Evolutionary conservation across 1,139 yeast genomes (phyloP).

Genomic region (Suhomyces maxii): DNA sequence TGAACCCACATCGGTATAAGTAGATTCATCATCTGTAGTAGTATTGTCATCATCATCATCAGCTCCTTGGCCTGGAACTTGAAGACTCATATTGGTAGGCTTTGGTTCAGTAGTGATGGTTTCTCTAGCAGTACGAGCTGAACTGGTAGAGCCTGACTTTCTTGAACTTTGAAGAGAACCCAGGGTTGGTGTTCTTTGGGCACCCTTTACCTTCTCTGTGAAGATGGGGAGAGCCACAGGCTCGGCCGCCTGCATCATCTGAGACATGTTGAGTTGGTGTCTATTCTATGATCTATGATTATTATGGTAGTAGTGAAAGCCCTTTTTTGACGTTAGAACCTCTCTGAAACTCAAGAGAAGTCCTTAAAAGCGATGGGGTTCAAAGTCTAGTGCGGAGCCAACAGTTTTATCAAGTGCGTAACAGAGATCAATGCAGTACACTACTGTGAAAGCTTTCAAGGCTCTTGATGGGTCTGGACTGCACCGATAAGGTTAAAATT

Average conservation of each 20-base stretch:
- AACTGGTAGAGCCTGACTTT: background rate
- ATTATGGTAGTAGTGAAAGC: background rate
- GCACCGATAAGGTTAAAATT: too few species aligned
- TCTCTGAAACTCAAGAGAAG: too few species aligned
- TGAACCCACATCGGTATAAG: conserved; percentile 25
- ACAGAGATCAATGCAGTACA: conserved; percentile 1
- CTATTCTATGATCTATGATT: background rate
- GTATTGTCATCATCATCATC: conserved; percentile 4
- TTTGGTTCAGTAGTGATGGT: conserved; percentile 12
- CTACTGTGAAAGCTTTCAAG: conserved; percentile 2
- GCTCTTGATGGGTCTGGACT: conserved; percentile 3
- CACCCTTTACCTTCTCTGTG: background rate
- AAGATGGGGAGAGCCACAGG: background rate
- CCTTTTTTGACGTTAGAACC: too few species aligned
- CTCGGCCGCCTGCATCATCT: background rate
- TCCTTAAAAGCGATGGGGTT: too few species aligned
- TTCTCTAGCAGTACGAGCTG: background rate
- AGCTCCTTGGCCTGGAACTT: background rate
- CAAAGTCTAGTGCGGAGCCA: too few species aligned
- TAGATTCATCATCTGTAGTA: conserved; percentile 8
- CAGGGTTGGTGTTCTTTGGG: background rate
- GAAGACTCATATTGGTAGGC: conserved; percentile 10
- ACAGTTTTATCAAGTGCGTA: too few species aligned
- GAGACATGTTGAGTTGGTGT: background rate
- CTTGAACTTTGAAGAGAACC: background rate